A percentile compares a stretch with the other conserved stretches of the same genome.
These are phyloP conservation scores for Alloascoidea hylecoeti DNA, from an alignment of 805 yeast genomes.

Conservation along the genomic window DNA sequence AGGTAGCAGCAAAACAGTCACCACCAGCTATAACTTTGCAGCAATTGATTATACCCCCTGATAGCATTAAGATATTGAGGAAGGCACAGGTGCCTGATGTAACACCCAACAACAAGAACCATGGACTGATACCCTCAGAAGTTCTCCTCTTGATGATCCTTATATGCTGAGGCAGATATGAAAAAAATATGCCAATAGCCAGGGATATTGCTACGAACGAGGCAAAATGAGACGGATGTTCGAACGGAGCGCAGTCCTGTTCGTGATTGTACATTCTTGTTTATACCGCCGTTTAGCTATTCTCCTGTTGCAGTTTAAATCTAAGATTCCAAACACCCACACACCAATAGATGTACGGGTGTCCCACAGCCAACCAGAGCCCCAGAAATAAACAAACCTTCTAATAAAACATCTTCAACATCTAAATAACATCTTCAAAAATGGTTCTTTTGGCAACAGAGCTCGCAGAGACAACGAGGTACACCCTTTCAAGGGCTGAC, in stretches of 20 bases:
- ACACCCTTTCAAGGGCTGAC: constrained; percentile 45
- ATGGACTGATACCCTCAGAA: constrained; percentile 69
- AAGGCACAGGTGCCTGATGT: constrained; percentile 55
- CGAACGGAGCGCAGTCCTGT: constrained; percentile 24
- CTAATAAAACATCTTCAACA: no score
- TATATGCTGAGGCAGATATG: constrained; percentile 66
- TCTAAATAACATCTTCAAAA: no score
- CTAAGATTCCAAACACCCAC: no score
- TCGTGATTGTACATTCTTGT: neutral
- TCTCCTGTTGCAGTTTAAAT: no score
- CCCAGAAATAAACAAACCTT: no score
- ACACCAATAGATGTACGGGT: no score
- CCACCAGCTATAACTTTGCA: constrained; percentile 32
- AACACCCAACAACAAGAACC: constrained; percentile 56
- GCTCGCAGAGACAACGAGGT: constrained; percentile 69
- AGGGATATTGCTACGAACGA: constrained; percentile 36
- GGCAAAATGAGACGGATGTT: constrained; percentile 33
- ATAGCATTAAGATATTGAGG: constrained; percentile 49
- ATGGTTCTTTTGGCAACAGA: constrained; percentile 67
- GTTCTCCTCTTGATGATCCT: constrained; percentile 42
- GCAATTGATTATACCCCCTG: constrained; percentile 48
- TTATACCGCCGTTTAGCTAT: neutral
- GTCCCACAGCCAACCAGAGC: no score
- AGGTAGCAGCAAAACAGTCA: constrained; percentile 52
- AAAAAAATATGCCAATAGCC: constrained; percentile 51